These are phyloP conservation scores for Fomitopsis pulvina DNA, from an alignment of 768 basidiomycete species.

Conservation along the genomic window DNA sequence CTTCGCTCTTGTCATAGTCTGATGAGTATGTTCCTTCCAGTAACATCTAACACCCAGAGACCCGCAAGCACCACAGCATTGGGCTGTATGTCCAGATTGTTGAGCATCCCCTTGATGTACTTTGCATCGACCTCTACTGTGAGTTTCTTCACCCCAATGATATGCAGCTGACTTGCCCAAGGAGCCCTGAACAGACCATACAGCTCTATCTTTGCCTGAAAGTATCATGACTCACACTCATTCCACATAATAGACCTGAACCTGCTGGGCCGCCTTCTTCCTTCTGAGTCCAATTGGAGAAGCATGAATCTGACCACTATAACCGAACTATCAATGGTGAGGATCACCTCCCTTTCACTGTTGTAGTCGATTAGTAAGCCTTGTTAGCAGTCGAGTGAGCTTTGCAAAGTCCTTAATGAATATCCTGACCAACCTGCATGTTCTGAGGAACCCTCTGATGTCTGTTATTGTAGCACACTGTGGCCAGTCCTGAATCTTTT, in stretches of 20 bases:
- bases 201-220: slow-evolving; percentile 22
- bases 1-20: too few species aligned
- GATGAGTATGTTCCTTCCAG: slow-evolving; percentile 11
- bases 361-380: slow-evolving; percentile 20
- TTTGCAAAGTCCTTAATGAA: slow-evolving; percentile 13
- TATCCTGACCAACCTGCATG: slow-evolving; percentile 9
- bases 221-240: slow-evolving; percentile 6
- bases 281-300: slow-evolving; percentile 5
- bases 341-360: slow-evolving; percentile 4
- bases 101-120: too few species aligned
- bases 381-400: slow-evolving; percentile 9
- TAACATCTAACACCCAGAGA: slow-evolving; percentile 29
- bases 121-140: too few species aligned
- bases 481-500: slow-evolving; percentile 22
- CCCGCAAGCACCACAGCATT: slow-evolving; percentile 31
- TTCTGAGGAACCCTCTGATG: too few species aligned
- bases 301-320: slow-evolving; percentile 2
- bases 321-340: slow-evolving; percentile 15
- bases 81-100: slow-evolving; percentile 31
- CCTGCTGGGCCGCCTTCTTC: slow-evolving; percentile 16
- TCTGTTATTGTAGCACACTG: slow-evolving; percentile 6
- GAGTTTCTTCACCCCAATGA: slow-evolving; percentile 24
- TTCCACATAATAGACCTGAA: slow-evolving; percentile 35
- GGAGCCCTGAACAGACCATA: slow-evolving; percentile 17
- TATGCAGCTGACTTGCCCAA: slow-evolving; percentile 11